Conservation (phyloP, 768 basidiomycete genomes). For the Leccinellum albellum region DNA sequence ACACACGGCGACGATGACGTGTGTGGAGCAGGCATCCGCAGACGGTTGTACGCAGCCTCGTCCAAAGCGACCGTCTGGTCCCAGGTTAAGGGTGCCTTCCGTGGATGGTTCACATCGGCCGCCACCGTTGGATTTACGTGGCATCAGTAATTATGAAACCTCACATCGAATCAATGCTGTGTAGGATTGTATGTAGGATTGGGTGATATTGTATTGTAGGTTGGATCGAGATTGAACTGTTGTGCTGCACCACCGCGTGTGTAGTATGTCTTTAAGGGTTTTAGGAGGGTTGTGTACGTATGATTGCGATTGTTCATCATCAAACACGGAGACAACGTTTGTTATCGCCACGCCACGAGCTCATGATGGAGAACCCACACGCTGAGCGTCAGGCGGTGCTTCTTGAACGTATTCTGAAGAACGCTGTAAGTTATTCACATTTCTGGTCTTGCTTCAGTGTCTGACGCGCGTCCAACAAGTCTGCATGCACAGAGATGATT, state of each 20-base stretch:
- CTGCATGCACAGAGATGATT: constrained; percentile 90
- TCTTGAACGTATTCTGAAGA: constrained; percentile 87
- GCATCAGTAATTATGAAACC: constrained; percentile 9
- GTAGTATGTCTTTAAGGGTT: constrained; percentile 6
- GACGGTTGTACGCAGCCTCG: constrained; percentile 18
- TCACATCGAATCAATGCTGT: neutral
- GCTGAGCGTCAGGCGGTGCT: constrained; percentile 89
- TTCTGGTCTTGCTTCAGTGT: neutral
- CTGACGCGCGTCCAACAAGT: constrained; percentile 40
- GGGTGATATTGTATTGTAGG: neutral
- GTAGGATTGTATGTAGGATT: neutral
- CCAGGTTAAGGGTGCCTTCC: constrained; percentile 22
- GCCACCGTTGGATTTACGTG: constrained; percentile 15
- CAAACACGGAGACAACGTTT: neutral
- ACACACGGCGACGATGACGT: neutral
- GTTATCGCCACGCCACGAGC: constrained; percentile 4
- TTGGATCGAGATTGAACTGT: neutral
- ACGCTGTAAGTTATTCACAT: constrained; percentile 53
- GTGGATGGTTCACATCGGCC: constrained; percentile 18
- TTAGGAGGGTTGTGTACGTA: constrained; percentile 15
- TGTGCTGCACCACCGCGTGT: constrained; percentile 10
- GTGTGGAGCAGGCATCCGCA: constrained; percentile 4
- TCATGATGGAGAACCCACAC: constrained; percentile 88
- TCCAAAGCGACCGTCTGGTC: constrained; percentile 32
- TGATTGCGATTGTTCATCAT: neutral